Evolutionary conservation across 768 basidiomycete species (phyloP).

Genomic region (Baorangia bicolor): DNA sequence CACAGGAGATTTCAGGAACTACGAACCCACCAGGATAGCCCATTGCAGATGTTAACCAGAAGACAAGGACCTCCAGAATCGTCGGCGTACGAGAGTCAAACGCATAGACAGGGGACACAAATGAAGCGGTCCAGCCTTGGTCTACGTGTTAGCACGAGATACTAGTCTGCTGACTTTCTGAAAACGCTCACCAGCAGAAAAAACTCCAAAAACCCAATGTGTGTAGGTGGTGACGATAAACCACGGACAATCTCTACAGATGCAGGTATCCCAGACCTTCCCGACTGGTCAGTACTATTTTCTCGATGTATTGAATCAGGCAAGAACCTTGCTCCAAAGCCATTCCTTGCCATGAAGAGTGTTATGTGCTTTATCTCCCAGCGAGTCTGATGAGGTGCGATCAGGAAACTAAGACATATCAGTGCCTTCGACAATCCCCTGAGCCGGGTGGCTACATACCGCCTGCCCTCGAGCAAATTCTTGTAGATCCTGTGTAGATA

Average conservation of each 20-base stretch:
- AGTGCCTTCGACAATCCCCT: neutral
- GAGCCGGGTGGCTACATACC: constrained; percentile 11
- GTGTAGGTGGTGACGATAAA: constrained; percentile 45
- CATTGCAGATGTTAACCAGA: constrained; percentile 58
- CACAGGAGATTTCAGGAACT: constrained; percentile 30
- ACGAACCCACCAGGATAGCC: constrained; percentile 33
- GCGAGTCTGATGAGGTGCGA: constrained; percentile 4
- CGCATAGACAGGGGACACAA: constrained; percentile 46
- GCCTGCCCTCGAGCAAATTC: constrained; percentile 29
- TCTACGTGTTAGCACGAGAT: constrained; percentile 1
- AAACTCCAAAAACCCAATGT: constrained; percentile 47
- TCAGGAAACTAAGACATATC: constrained; percentile 20
- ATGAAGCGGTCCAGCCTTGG: constrained; percentile 54
- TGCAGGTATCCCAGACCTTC: constrained; percentile 42
- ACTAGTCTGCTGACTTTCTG: neutral
- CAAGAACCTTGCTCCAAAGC: constrained; percentile 53
- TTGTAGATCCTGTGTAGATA: constrained; percentile 36
- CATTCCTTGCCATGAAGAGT: constrained; percentile 41
- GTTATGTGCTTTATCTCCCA: neutral
- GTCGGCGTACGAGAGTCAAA: constrained; percentile 44
- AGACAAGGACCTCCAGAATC: constrained; percentile 49
- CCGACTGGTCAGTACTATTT: constrained; percentile 4
- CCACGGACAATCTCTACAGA: constrained; percentile 34
- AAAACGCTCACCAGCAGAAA: constrained; percentile 34
- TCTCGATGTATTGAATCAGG: neutral